Base-by-base conservation (phyloP, 2,329 filamentous ascomycete genomes). In the Trichoderma koningiopsis region DNA sequence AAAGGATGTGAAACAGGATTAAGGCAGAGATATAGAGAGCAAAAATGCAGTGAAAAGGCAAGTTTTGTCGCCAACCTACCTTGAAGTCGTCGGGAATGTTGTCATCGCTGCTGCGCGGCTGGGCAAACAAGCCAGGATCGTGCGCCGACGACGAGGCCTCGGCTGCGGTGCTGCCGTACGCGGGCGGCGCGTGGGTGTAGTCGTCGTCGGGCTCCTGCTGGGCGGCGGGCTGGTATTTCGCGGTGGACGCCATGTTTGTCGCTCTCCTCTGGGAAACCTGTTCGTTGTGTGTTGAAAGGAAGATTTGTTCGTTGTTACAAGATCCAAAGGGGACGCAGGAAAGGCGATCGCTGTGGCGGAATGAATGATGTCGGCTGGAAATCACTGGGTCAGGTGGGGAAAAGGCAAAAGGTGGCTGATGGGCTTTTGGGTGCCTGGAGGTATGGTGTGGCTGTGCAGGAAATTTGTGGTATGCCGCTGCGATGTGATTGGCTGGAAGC, bases 31-130 rank as follows among this genome's bases (percentile, higher is more conserved):
- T 1, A 19, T 19, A 5, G 47, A 55, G 43, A 10, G 16, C 14
- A 19, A 40, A 1, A 40, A 57, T 33, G 27, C 31, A 55, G 53
- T 5, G 3, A 5, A 13, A n/a, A 49, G 19, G 40, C 7, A 4
- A 24, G n/a, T 1, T 11, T 10, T 22, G 3, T 24, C 14, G 2
- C 10, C 22, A 24, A 31, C 74, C 4, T 74, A 92, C 91, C 87
- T 97, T 98, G 89, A 98, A 98, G 81, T 98, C 95, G 83, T 98
- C 95, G 1, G 95, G 95, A 56, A 98, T 79, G 77, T 97, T 96
- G 82, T 97, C 95, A 77, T 94, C 89, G 80, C 94, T 94, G 78
- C 86, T 87, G 75, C 94, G 89, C 63, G 93, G 89, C 56, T 86
- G 88, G 59, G 89, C 91, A 71, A 86, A 86, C 69, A 92, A 87